Base-by-base conservation (phyloP, 148 eudicot species). In the Pharnaceum exiguum region DNA sequence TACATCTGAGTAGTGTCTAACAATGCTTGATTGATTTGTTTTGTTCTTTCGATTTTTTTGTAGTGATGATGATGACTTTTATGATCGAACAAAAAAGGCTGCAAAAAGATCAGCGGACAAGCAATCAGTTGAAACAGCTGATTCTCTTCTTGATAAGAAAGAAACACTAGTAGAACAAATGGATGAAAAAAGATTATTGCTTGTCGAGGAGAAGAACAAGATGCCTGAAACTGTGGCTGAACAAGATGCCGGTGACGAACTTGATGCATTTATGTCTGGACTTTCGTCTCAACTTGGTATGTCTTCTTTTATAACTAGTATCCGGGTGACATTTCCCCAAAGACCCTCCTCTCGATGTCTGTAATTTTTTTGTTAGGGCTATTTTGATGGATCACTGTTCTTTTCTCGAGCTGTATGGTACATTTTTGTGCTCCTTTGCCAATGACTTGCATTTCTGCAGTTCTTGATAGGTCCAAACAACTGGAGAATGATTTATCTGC, bases 1-100 rank as follows among this genome's bases (percentile, higher is more conserved):
- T 42, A 3, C 7, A 35, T 35, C 38, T 35, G 38, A 35, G 7
- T 35, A 35, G 7, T 37, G 33, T 3, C 24, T 13, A 27, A 10
- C 8, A n/a, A 58, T 16, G 16, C 51, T 18, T 64, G 51, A 8
- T 30, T 51, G 52, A 16, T n/a, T 7, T 35, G 17, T 50, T 25
- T 2, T 23, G 40, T 42, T 12, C 33, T 11, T 37, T 17, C 27
- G 30, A 39, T 44, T 2, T 36, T n/a, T n/a, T 24, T 65, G 30
- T 70, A 89, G 99, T 63, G 99, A 89, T 64, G 99, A 89, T 61
- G 99, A 94, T 57, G 99, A 94, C 27, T 94, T 89, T 70, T 94
- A 86, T 65, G 99, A 94, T 49, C 89, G 96, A 63, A 85, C 99
- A 36, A 77, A 68, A 77, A 77, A 79, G 77, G 70, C 82, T 25